Conservation (phyloP, 805 yeast species). For the Scheffersomyces ergatensis region DNA sequence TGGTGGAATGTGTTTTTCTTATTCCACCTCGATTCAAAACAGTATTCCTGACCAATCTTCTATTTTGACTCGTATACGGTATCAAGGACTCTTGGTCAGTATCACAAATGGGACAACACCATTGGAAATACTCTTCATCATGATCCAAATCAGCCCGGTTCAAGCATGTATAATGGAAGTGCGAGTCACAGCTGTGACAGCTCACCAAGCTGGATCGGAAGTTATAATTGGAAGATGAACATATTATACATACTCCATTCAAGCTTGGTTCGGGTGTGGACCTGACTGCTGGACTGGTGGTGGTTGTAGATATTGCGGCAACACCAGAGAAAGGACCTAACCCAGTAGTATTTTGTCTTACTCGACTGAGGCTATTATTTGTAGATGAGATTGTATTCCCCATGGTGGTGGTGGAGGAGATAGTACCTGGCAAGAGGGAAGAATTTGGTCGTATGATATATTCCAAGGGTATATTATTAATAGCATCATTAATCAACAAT, state of each 20-base stretch:
- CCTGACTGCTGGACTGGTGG: neutral
- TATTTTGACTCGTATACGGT: neutral
- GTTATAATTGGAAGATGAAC: constrained; percentile 34
- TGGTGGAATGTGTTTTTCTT: too few species aligned
- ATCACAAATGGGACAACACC: constrained; percentile 57
- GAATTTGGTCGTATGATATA: constrained; percentile 20
- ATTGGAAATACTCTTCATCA: constrained; percentile 14
- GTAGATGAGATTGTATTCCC: too few species aligned
- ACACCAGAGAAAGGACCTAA: too few species aligned
- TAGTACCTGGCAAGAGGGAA: too few species aligned
- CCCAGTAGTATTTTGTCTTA: too few species aligned
- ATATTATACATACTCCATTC: constrained; percentile 28
- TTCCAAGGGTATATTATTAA: constrained; percentile 35
- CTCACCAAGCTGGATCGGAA: constrained; percentile 15
- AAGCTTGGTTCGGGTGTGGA: constrained; percentile 1
- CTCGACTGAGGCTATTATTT: too few species aligned
- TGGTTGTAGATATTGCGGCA: neutral
- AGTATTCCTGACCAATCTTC: too few species aligned
- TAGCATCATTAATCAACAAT: constrained; percentile 32
- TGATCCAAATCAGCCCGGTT: constrained; percentile 16
- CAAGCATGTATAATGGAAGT: constrained; percentile 41
- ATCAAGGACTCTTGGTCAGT: constrained; percentile 31
- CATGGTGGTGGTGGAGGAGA: too few species aligned
- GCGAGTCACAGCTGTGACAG: constrained; percentile 35
- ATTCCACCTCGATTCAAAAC: too few species aligned